Base-by-base conservation (phyloP, 2,329 filamentous ascomycete species). In the Aspergillus pseudoviridinutans region DNA sequence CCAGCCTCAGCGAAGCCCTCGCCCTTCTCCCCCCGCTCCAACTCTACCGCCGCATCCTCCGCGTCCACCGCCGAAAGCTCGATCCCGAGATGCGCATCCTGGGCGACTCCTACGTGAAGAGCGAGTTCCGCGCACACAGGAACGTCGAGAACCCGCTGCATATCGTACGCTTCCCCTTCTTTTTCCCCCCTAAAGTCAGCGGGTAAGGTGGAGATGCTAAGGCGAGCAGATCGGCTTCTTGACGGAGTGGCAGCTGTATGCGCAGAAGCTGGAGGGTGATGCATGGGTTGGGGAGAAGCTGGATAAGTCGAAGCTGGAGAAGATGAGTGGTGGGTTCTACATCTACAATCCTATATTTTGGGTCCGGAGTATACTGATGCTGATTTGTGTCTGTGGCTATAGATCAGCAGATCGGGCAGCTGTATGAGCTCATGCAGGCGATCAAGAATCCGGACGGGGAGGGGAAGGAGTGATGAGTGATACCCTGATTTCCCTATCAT, bases 191-290 rank as follows among this genome's bases (percentile, higher is more conserved):
- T 10, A 2, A 29, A 12, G 47, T 24, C n/a, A n/a, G 2, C 2
- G 12, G 12, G 47, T 22, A 17, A n/a, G 3, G 32, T 32, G 20
- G 32, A 44, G 8, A 5, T 24, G 47, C 42, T 62, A 58, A 53
- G 38, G 8, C 28, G 28, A 9, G 49, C 64, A 96, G 91, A 91
- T 97, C 67, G 94, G 93, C 1, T 99, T 99, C 74, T 81, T 99
- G 65, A 93, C 90, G 0, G 92, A 97, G 74, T 99, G 93, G 93
- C 94, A 99, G 74, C 78, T 91, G 53, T 99, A 97, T 71, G 92
- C 92, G 1, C 93, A 99, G 72, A 87, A 91, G 71, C 78, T 99
- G 17, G 93, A 97, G 70, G 93, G 92, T 0, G 88, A 96, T 54
- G 74, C 82, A 0, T 97, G 94, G 94, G 81, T 84, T 58, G 93